Evolutionary conservation across 2,329 filamentous ascomycete genomes (phyloP), one percentile per base, ranked within the genome.

Genomic region (Pyrenophora tritici-repentis): DNA sequence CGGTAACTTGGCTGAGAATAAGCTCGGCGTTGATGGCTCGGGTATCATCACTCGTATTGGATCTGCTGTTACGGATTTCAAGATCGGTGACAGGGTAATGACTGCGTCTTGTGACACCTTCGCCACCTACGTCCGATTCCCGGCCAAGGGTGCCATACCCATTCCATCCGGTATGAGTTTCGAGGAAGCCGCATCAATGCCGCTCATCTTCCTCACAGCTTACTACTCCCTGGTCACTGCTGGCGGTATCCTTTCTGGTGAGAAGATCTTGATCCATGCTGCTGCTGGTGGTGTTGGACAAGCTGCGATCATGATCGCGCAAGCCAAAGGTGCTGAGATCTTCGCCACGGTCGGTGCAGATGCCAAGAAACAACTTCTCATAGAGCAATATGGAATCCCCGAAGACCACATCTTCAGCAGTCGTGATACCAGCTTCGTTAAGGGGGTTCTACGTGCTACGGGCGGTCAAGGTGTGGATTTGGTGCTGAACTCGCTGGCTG

Each of bases 391-490:
- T 14, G 48, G 49, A 4, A 38, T 73, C 14, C 51, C 56, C 2
- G 54, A 56, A 13, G 55, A 61, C 14, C 56, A 66, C 31, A 71
- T 73, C 40, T 71, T 73, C 50, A 55, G 37, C 49, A 63, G 55
- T 34, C 44, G 66, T 4, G 40, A 53, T 22, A 16, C 22, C 1
- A 51, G 48, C 40, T 55, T 59, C 22, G 45, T 36, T 3, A 50
- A 61, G 7, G 53, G 50, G 0, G 38, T 59, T 3, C 17, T 49
- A 4, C 48, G 54, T 14, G 55, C 52, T 26, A 58, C 72, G 0
- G 45, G 56, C 0, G 58, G 59, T n/a, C 22, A 45, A 6, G 73
- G 72, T 13, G 67, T 74, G 1, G 67, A 74, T 50, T 56, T 72
- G 2, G 54, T 73, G 4, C 50, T 75, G 34, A 74, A 75, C 47